phyloP scores from a whole-genome alignment of 371 early-diverging fungal species.

The Mucor ambiguus region DNA sequence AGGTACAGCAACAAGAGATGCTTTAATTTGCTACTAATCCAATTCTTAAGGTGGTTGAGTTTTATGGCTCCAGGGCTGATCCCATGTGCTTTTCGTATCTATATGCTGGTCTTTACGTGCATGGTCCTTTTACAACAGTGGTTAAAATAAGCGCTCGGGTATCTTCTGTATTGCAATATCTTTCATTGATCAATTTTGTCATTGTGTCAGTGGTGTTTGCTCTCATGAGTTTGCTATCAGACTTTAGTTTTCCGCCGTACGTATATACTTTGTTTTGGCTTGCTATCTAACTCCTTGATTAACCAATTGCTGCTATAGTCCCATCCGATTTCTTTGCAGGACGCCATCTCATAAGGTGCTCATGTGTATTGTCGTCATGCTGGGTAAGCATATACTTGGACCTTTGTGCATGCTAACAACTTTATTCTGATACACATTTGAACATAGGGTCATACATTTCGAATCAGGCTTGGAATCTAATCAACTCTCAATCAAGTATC shows the following conservation, averaged over 20 bases:
- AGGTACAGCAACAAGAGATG: slow-evolving; percentile 2
- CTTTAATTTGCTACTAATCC: neutral
- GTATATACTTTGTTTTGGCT: neutral
- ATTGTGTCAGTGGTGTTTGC: slow-evolving; percentile 38
- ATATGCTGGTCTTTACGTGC: slow-evolving; percentile 49
- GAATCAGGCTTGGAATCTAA: slow-evolving; percentile 53
- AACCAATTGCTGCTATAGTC: slow-evolving; percentile 23
- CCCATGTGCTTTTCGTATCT: slow-evolving; percentile 49
- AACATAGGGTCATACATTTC: slow-evolving; percentile 49
- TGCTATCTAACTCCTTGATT: too few relatives aligned
- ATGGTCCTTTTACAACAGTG: slow-evolving; percentile 30
- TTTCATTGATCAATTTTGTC: slow-evolving; percentile 43
- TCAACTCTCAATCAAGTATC: slow-evolving; percentile 45
- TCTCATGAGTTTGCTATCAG: slow-evolving; percentile 30
- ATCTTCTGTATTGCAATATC: slow-evolving; percentile 35
- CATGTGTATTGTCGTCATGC: slow-evolving; percentile 44
- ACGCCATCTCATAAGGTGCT: slow-evolving; percentile 46
- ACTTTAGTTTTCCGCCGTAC: slow-evolving; percentile 46
- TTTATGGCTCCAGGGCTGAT: slow-evolving; percentile 48
- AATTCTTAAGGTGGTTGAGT: slow-evolving; percentile 26
- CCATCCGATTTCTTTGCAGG: slow-evolving; percentile 48
- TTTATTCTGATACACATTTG: neutral
- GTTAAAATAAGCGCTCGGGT: slow-evolving; percentile 29
- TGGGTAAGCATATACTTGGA: slow-evolving; percentile 29
- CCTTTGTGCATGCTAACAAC: neutral